A percentile compares a stretch with the other conserved stretches of the same genome.
phyloP scores from a whole-genome alignment of 176 grass and related monocot species.

The Neostapfia colusana region DNA sequence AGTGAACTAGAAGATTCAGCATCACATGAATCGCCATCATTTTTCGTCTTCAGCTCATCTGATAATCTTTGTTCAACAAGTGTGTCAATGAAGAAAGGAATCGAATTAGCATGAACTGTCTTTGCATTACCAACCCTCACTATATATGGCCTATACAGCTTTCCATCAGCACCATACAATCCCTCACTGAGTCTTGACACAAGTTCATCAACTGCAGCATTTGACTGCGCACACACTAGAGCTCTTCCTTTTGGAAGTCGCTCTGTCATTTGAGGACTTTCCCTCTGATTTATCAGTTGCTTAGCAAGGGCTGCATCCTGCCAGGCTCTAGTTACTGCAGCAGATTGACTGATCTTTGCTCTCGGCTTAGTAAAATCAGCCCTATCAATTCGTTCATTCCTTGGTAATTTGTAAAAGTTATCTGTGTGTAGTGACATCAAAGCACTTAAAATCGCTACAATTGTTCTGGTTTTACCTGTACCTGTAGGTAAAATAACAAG shows the following conservation, averaged over 20 bases:
- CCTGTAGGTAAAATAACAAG: slow-evolving; percentile 54
- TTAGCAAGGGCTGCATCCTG: slow-evolving; percentile 85
- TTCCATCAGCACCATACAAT: slow-evolving; percentile 69
- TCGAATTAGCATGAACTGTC: slow-evolving; percentile 84
- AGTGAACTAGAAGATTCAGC: slow-evolving; percentile 68
- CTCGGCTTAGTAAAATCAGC: slow-evolving; percentile 52
- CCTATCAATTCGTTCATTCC: slow-evolving; percentile 27
- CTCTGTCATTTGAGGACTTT: slow-evolving; percentile 49
- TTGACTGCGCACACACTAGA: slow-evolving; percentile 91
- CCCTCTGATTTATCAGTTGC: slow-evolving; percentile 61
- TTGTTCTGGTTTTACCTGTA: slow-evolving; percentile 90
- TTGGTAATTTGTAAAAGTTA: slow-evolving; percentile 45
- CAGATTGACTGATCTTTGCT: slow-evolving; percentile 61
- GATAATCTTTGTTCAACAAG: slow-evolving; percentile 82
- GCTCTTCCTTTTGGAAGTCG: slow-evolving; percentile 64
- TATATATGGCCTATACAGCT: slow-evolving; percentile 79
- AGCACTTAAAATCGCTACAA: slow-evolving; percentile 85
- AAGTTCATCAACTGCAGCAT: slow-evolving; percentile 96
- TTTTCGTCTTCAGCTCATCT: slow-evolving; percentile 61
- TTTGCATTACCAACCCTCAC: slow-evolving; percentile 91
- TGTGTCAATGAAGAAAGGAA: slow-evolving; percentile 91
- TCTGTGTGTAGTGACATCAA: slow-evolving; percentile 64
- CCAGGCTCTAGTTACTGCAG: slow-evolving; percentile 79
- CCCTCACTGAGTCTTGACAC: slow-evolving; percentile 85
- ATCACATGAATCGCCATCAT: slow-evolving; percentile 46